These are phyloP conservation scores for Bipolaris sorokiniana DNA, from an alignment of 2,329 filamentous ascomycete genomes.

Conservation along the genomic window DNA sequence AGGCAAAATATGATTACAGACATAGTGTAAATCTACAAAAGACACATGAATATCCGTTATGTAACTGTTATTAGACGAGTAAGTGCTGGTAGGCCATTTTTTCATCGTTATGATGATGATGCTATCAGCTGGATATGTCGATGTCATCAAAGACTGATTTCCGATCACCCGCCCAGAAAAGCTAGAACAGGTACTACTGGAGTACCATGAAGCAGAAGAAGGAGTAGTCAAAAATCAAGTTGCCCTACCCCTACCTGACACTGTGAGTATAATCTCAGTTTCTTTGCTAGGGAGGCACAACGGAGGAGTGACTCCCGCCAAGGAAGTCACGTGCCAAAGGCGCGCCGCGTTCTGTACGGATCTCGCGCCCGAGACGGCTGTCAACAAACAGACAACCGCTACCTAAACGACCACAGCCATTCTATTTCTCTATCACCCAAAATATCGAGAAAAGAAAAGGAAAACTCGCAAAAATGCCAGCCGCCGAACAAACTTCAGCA, in stretches of 20 bases:
- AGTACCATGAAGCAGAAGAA: no score
- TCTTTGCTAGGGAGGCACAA: no score
- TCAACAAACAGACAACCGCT: slow-evolving; percentile 11
- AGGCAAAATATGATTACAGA: no score
- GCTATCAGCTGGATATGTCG: slow-evolving; percentile 7
- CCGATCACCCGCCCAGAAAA: background rate
- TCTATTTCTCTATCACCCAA: background rate
- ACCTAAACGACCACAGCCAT: background rate
- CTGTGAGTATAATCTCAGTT: no score
- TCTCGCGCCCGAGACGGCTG: slow-evolving; percentile 2
- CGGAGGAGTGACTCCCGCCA: slow-evolving; percentile 2
- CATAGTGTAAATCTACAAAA: background rate
- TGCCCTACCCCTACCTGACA: no score
- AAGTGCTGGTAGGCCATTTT: slow-evolving; percentile 2
- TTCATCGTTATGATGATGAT: slow-evolving; percentile 19
- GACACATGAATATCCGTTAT: background rate
- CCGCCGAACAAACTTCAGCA: slow-evolving; percentile 34
- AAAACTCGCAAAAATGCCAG: slow-evolving; percentile 20
- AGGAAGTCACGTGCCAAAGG: slow-evolving; percentile 13
- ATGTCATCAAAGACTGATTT: slow-evolving; percentile 2
- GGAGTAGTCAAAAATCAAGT: no score
- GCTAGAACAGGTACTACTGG: no score
- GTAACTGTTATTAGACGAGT: background rate
- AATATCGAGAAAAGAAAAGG: background rate
- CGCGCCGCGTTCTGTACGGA: slow-evolving; percentile 9